These are phyloP conservation scores for Huntiella bhutanensis DNA, from an alignment of 2,329 filamentous ascomycete species.

Conservation along the genomic window DNA sequence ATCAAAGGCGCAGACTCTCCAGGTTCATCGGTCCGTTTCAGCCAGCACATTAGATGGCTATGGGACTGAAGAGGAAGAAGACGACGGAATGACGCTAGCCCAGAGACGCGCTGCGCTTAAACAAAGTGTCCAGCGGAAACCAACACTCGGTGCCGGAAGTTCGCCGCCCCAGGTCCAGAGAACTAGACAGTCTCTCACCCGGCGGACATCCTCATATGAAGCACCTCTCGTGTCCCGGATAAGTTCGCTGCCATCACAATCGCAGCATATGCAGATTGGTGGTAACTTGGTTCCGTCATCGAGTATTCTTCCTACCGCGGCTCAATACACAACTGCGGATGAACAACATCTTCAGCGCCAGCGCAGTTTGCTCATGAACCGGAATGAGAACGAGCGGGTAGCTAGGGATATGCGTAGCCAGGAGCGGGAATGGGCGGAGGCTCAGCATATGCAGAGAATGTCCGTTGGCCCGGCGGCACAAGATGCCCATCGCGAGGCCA, in stretches of 20 bases:
- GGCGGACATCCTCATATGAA: background rate
- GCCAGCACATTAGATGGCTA: background rate
- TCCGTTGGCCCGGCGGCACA: slow-evolving; percentile 62
- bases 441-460: slow-evolving; percentile 46
- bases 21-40: slow-evolving; percentile 15
- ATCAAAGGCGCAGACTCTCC: slow-evolving; percentile 25
- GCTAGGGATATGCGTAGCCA: slow-evolving; percentile 37
- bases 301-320: too few species aligned
- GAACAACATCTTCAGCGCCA: slow-evolving; percentile 31
- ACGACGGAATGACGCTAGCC: background rate
- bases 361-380: slow-evolving; percentile 36
- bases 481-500: slow-evolving; percentile 57
- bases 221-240: background rate
- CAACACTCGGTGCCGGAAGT: too few species aligned
- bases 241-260: background rate
- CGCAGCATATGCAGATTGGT: background rate
- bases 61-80: background rate
- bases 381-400: slow-evolving; percentile 43
- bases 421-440: slow-evolving; percentile 39
- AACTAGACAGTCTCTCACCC: background rate
- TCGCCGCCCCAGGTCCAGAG: background rate
- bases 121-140: too few species aligned
- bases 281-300: background rate
- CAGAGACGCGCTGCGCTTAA: too few species aligned
- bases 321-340: slow-evolving; percentile 18